phyloP scores from a whole-genome alignment of 306 rosid genomes.

The Cucumis sativus region Cucumber_9930_V3 NC_026660.2:4404001-4404500 shows the following conservation, averaged over 20 bases:
- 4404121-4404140: slow-evolving; percentile 67
- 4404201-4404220: neutral
- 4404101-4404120: slow-evolving; percentile 64
- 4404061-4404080: slow-evolving; percentile 34
- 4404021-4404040: neutral
- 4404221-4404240: neutral
- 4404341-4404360: slow-evolving; percentile 1
- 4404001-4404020: neutral
- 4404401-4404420: too few species aligned
- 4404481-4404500: too few species aligned
- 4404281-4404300: neutral
- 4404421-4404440: too few species aligned
- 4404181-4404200: slow-evolving; percentile 35
- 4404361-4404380: neutral
- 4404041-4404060: slow-evolving; percentile 4
- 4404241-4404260: neutral
- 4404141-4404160: slow-evolving; percentile 79
- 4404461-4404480: too few species aligned
- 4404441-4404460: too few species aligned
- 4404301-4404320: neutral
- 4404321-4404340: neutral
- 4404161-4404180: slow-evolving; percentile 95
- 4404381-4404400: too few species aligned
- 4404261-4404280: neutral
- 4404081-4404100: slow-evolving; percentile 68